Base-by-base conservation (phyloP, 169 alveolate species). In the Eimeria maxima region DNA sequence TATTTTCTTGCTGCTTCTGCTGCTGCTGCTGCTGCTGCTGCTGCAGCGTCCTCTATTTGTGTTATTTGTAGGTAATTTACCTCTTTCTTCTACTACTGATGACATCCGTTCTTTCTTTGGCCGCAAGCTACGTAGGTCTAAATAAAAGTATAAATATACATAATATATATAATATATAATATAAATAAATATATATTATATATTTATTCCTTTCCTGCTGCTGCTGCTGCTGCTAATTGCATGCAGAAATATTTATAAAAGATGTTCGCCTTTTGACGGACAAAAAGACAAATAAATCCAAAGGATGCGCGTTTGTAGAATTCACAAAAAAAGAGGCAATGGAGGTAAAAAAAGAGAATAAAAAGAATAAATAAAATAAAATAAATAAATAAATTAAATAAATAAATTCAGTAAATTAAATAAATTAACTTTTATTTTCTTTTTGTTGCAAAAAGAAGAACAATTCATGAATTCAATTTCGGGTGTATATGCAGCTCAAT, bases 271-370 rank as follows among this genome's bases (percentile, higher is more conserved):
- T 91, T 89, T 83, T 91, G 67, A 91, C 95, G 4, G 90, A 91
- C 44, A 60, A 69, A 45, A 44, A 57, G 3, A 91, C 91, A 57
- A 60, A 76, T 24, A 60, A 50, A 63, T 71, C 95, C 29, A 91
- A 91, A 45, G 95, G 95, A 45, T 91, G 95, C 91, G 95, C 81
- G 8, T 91, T 91, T 42, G 95, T 91, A 24, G 95, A 91, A 38
- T 91, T 91, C 83, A 84, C 78, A 78, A 73, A 84, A 67, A 74
- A 67, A 57, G 95, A 91, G 29, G 95, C 95, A 2, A 45, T 91
- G 78, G 45, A 91, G 83, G 95, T 91, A 80, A 6, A 24, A 57
- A 18, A 6, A 22, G 2, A 57, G 3, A 69, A 69, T 6, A 13
- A 69, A 29, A 16, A 69, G n/a, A 13, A 69, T 69, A 16, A 3